Evolutionary conservation across 2,329 filamentous ascomycete species (phyloP).

Genomic region (Hysterium pulicare): DNA sequence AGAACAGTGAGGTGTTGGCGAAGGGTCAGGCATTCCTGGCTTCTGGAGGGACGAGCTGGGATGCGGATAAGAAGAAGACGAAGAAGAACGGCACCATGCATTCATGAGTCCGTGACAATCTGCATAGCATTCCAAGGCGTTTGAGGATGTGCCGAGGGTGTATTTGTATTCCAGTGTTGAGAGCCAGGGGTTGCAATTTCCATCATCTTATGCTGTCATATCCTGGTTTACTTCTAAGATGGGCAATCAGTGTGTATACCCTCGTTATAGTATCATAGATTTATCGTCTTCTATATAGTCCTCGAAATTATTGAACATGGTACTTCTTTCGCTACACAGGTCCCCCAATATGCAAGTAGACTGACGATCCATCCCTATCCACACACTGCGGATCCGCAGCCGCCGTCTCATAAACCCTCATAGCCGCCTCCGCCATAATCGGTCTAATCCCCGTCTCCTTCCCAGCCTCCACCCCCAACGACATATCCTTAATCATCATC

Average conservation of each 20-base stretch:
- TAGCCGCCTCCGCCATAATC: conserved; percentile 26
- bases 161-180: neutral
- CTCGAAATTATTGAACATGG: neutral
- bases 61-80: neutral
- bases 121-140: neutral
- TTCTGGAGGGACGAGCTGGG: neutral
- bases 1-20: neutral
- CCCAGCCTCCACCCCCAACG: conserved; percentile 25
- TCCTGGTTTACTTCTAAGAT: no score
- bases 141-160: neutral
- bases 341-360: conserved; percentile 1
- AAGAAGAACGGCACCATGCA: no score
- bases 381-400: conserved; percentile 18
- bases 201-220: no score
- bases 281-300: neutral
- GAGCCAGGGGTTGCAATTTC: no score
- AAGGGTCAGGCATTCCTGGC: neutral
- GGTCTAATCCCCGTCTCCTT: conserved; percentile 23
- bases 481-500: conserved; percentile 35
- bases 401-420: conserved; percentile 25
- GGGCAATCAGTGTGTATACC: neutral
- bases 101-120: neutral
- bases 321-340: neutral
- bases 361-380: conserved; percentile 3
- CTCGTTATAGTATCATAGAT: neutral